Base-by-base conservation (phyloP, 2,329 filamentous ascomycete species). In the Cercospora sp. region DNA sequence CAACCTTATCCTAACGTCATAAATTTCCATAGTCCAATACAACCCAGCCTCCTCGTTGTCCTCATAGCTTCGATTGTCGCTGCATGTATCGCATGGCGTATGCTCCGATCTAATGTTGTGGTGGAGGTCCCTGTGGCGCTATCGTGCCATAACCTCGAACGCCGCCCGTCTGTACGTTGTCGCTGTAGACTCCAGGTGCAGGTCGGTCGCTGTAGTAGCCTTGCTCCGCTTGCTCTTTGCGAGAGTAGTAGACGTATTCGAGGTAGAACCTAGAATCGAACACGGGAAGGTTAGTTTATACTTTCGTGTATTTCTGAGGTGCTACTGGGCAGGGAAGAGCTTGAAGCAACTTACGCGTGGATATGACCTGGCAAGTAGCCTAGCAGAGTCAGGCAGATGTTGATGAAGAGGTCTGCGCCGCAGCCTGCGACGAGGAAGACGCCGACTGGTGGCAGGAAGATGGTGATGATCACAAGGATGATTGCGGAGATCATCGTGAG, bases 211-310 rank as follows among this genome's bases (percentile, higher is more conserved):
- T 81, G 68, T 84, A 84, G 10, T 84, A 82, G 5, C 90, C 90
- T 37, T 86, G 82, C 57, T 84, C 81, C 2, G 85, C 84, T 77
- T 89, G 86, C 73, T 92, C 89, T 63, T 85, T 86, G 45, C 90
- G 90, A 75, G 92, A 87, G 79, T 90, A 94, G 82, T 94, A 97
- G 70, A 96, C 84, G 78, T 93, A 96, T 80, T 93, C 88, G 69
- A 93, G 73, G 78, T 94, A 95, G 79, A 94, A 93, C 10, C 59
- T 61, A 24, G 4, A 51, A 26, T 13, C 45, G 45, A 10, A 4
- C 0, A 3, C 5, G 21, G 30, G 10, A 34, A 40, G 55, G 55
- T 30, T 40, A 37, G 18, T 18, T n/a, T 24, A 13, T 8, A 5
- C 1, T 60, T 24, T 37, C 10, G 32, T 18, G 8, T 5, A 26